A percentile compares a stretch with the other conserved stretches of the same genome.
These are phyloP conservation scores for Neolentinus lepideus DNA, from an alignment of 1,284 basidiomycete species.

Conservation along the genomic window DNA sequence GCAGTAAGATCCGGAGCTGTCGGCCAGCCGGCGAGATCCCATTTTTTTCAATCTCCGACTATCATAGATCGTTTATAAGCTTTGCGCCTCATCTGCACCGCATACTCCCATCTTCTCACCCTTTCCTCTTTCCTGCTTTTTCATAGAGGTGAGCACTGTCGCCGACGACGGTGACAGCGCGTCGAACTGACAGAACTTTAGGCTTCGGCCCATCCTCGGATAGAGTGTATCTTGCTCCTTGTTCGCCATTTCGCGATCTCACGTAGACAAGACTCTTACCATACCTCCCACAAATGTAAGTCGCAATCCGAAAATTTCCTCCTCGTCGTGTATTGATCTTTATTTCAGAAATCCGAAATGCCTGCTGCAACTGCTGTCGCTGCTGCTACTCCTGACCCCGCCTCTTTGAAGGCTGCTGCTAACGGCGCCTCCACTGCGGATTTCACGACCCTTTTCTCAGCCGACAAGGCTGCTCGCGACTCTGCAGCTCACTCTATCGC, in stretches of 20 bases:
- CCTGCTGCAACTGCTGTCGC: constrained; percentile 57
- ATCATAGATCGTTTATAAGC: constrained; percentile 1
- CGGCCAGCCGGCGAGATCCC: constrained; percentile 5
- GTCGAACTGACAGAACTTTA: constrained; percentile 4
- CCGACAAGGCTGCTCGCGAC: constrained; percentile 70
- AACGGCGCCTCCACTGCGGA: constrained; percentile 41
- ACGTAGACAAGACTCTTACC: constrained; percentile 20
- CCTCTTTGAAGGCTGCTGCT: constrained; percentile 58
- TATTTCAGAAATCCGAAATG: constrained; percentile 52
- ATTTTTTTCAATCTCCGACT: constrained; percentile 19
- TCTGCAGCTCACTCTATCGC: constrained; percentile 68
- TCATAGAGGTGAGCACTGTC: constrained; percentile 38
- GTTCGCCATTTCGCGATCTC: constrained; percentile 26
- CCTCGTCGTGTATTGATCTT: constrained; percentile 1
- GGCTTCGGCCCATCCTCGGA: constrained; percentile 22
- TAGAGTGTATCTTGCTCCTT: constrained; percentile 29
- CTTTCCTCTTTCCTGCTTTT: constrained; percentile 24
- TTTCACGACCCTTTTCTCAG: constrained; percentile 58
- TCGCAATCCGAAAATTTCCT: background rate
- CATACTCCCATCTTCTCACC: constrained; percentile 20
- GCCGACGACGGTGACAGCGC: constrained; percentile 6
- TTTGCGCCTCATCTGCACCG: background rate
- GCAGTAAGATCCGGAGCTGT: background rate
- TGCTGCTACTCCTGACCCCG: constrained; percentile 42
- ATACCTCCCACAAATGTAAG: constrained; percentile 16